These are phyloP conservation scores for Eucalyptus cloeziana DNA, from an alignment of 345 rosid species.

Conservation along the genomic window DNA sequence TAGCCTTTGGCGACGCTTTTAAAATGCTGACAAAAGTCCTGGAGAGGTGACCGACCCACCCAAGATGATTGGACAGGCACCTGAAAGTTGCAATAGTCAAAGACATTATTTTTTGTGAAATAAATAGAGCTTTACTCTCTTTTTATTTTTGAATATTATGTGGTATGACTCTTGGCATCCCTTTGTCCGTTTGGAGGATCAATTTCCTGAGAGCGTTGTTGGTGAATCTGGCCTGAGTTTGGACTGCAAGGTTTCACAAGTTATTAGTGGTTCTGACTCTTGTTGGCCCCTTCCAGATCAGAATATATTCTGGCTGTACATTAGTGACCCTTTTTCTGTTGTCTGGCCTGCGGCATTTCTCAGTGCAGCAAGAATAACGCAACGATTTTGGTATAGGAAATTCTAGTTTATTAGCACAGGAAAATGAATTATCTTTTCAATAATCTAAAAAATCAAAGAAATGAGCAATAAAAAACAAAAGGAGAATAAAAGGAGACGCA, in stretches of 20 bases:
- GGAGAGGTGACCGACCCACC: too few species aligned
- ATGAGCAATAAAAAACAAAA: background rate
- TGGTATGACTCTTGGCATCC: background rate
- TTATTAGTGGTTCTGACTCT: background rate
- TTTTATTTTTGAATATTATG: background rate
- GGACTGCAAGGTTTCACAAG: background rate
- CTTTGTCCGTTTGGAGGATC: background rate
- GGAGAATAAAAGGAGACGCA: background rate
- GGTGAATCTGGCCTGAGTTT: background rate
- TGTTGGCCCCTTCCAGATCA: background rate
- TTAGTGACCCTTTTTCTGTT: background rate
- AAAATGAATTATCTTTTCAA: background rate
- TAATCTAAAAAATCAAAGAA: background rate
- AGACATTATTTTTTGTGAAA: too few species aligned
- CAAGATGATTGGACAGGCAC: too few species aligned
- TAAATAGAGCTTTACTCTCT: background rate
- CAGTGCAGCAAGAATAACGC: background rate
- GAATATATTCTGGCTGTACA: background rate
- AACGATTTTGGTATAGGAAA: background rate
- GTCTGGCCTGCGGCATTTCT: background rate
- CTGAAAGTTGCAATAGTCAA: too few species aligned
- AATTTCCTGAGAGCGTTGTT: background rate
- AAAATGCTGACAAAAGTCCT: background rate
- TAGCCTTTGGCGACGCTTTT: background rate
- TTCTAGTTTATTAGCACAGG: background rate